A percentile compares a stretch with the other conserved stretches of the same genome.
These are phyloP conservation scores for Pleurotus platypus DNA, from an alignment of 768 basidiomycete genomes.

Conservation along the genomic window DNA sequence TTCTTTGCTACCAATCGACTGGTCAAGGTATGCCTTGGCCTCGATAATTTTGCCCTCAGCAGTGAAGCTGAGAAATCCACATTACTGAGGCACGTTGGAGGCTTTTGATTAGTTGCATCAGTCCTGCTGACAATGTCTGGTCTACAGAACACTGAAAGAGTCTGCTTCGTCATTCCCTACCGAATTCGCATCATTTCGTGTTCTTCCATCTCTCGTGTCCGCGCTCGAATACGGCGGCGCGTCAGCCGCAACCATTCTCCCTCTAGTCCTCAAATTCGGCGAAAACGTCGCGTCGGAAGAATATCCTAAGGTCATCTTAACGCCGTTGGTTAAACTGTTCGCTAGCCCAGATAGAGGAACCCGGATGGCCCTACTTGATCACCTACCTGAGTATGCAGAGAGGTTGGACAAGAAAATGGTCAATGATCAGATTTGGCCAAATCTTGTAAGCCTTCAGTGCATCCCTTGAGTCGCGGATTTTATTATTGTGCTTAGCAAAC, in stretches of 20 bases:
- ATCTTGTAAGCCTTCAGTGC: conserved; percentile 56
- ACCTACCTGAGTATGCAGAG: conserved; percentile 78
- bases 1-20: conserved; percentile 84
- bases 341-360: conserved; percentile 90
- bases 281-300: conserved; percentile 66
- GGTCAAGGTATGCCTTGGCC: conserved; percentile 77
- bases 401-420: conserved; percentile 85
- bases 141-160: conserved; percentile 68
- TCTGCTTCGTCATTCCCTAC: conserved; percentile 76
- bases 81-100: conserved; percentile 56
- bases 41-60: conserved; percentile 81
- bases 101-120: background rate
- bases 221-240: conserved; percentile 79
- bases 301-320: conserved; percentile 64
- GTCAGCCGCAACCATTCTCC: conserved; percentile 73
- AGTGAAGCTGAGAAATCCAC: conserved; percentile 76
- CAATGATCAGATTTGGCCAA: conserved; percentile 87
- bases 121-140: conserved; percentile 13
- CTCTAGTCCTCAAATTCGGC: conserved; percentile 80
- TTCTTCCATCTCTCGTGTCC: conserved; percentile 83
- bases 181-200: conserved; percentile 79
- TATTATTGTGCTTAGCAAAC: conserved; percentile 61
- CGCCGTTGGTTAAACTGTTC: conserved; percentile 80
- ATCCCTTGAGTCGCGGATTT: background rate
- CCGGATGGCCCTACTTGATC: conserved; percentile 90